phyloP scores from a whole-genome alignment of 768 basidiomycete genomes.

The Psilocybe subaeruginosa region DNA sequence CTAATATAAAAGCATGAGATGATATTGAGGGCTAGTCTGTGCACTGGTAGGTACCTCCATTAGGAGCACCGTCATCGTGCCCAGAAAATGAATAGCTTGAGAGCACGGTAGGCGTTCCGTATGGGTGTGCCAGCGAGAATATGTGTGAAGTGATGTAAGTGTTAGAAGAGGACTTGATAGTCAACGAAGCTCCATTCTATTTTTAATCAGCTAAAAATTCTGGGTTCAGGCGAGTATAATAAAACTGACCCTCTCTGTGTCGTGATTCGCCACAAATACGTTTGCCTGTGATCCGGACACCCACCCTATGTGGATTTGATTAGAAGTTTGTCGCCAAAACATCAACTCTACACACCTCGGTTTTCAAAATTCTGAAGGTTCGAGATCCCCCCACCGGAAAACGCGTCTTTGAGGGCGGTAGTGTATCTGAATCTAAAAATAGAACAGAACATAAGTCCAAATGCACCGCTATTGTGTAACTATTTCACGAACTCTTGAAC shows the following conservation, averaged over 20 bases:
- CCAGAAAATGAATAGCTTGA: conserved; percentile 59
- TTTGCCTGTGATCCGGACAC: conserved; percentile 55
- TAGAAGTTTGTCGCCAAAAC: background rate
- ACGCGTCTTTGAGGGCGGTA: conserved; percentile 50
- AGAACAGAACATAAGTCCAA: background rate
- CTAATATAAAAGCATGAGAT: conserved; percentile 22
- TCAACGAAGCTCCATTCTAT: conserved; percentile 57
- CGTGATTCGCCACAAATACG: conserved; percentile 71
- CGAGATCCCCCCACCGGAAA: conserved; percentile 53
- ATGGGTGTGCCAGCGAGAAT: conserved; percentile 69
- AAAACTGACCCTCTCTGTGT: conserved; percentile 58
- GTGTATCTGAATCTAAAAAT: conserved; percentile 62
- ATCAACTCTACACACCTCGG: conserved; percentile 35
- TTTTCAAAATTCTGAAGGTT: conserved; percentile 53
- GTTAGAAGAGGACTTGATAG: conserved; percentile 64
- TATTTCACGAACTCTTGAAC: conserved; percentile 58
- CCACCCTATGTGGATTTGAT: conserved; percentile 48
- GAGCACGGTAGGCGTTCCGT: conserved; percentile 66
- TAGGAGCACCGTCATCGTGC: conserved; percentile 61
- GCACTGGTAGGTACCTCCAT: conserved; percentile 41
- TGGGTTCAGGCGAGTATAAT: background rate
- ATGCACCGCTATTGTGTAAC: background rate
- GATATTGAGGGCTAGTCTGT: background rate
- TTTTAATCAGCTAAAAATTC: background rate
- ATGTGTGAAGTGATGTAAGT: conserved; percentile 61